These are phyloP conservation scores for Discostella pseudostelligera DNA, from an alignment of 108 stramenopile species.

Conservation along the genomic window DNA sequence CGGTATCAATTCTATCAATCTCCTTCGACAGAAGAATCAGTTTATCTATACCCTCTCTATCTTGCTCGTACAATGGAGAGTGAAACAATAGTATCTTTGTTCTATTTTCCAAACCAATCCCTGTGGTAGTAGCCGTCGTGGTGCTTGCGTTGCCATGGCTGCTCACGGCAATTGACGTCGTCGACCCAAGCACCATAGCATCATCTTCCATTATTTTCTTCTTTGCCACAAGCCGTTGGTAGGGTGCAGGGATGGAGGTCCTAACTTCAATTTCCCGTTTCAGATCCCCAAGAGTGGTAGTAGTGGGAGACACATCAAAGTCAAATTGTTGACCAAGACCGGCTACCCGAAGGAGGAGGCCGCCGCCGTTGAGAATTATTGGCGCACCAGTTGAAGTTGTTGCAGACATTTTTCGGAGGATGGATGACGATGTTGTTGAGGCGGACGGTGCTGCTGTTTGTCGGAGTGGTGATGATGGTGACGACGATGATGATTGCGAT, in stretches of 20 bases:
- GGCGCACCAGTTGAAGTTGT: no score
- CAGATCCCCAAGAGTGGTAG: constrained; percentile 52
- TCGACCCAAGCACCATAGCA: constrained; percentile 30
- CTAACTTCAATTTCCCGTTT: constrained; percentile 31
- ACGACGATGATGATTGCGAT: not conserved
- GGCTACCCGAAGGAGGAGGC: constrained; percentile 40
- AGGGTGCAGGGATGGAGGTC: constrained; percentile 42
- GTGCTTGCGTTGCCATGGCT: not conserved
- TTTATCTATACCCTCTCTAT: constrained; percentile 48
- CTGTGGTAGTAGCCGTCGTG: not conserved
- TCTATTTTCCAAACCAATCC: constrained; percentile 46
- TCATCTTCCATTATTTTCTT: constrained; percentile 47
- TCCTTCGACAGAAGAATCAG: constrained; percentile 27
- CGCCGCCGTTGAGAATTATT: no score
- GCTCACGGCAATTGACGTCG: constrained; percentile 1
- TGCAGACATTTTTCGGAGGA: no score
- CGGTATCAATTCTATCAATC: constrained; percentile 53
- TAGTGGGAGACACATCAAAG: constrained; percentile 32
- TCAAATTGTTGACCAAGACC: constrained; percentile 54
- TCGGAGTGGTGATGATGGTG: not conserved
- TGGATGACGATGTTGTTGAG: no score
- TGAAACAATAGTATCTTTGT: constrained; percentile 60
- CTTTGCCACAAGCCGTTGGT: constrained; percentile 56
- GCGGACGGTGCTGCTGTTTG: no score
- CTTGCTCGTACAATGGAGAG: constrained; percentile 40